phyloP scores from a whole-genome alignment of 208 protist genomes.

The Angomonas ambiguus region DNA sequence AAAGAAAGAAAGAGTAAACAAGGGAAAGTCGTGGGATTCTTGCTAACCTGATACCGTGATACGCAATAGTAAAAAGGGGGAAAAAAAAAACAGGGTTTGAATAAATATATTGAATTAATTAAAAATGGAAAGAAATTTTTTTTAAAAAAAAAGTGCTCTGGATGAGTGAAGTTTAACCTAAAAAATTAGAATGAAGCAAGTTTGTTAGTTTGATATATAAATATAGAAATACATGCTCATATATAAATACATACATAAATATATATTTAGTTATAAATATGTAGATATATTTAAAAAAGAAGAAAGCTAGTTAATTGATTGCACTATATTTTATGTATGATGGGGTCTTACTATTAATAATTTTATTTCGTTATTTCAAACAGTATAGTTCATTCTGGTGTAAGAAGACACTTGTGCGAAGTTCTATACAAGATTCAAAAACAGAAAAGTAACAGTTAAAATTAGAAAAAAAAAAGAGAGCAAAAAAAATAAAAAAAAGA shows the following conservation, averaged over 20 bases:
- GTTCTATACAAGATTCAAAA: background rate
- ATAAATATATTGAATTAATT: background rate
- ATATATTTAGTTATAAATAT: background rate
- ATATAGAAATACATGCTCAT: background rate
- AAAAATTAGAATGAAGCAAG: background rate
- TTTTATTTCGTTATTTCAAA: background rate
- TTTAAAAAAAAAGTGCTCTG: conserved; percentile 1
- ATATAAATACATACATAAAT: too few species aligned
- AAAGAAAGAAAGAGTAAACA: background rate
- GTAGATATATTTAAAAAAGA: too few species aligned
- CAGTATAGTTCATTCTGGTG: background rate
- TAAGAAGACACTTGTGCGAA: background rate
- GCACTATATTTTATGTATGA: background rate
- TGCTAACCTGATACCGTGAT: too few species aligned
- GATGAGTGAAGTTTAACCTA: background rate
- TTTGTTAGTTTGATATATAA: background rate
- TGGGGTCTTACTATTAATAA: background rate
- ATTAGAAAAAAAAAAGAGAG: conserved; percentile 14
- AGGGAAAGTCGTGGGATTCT: too few species aligned
- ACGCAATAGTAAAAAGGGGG: too few species aligned
- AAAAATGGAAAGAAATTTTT: conserved; percentile 3
- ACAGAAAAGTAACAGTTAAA: background rate
- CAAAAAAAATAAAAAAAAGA: conserved; percentile 18
- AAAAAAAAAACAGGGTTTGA: conserved; percentile 4
- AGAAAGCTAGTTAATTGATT: too few species aligned